Base-by-base conservation (phyloP, 1,284 basidiomycete genomes). In the Heimioporus punctisporus region DNA sequence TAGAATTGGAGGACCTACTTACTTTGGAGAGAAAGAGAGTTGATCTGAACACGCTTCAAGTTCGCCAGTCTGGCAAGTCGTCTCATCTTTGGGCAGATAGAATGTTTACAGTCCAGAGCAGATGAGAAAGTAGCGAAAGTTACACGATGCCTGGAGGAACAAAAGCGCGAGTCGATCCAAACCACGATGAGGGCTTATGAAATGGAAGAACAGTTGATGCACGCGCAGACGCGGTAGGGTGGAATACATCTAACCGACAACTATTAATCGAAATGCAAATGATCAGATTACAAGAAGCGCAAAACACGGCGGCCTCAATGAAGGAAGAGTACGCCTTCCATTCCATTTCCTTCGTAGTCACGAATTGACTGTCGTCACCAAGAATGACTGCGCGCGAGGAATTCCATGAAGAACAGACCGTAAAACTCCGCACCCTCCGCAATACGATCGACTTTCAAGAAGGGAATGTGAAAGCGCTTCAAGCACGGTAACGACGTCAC, bases 1-100 rank as follows among this genome's bases (percentile, higher is more conserved):
- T 65, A 21, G 77, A 79, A 40, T 66, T 79, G 4, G 77, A 82
- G 63, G 64, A 59, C 24, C 66, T 66, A 51, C 71, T 70, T 46
- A 56, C 42, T 54, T 60, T 61, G 14, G 69, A 67, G 26, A 67
- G 61, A 56, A 67, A 69, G 52, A 57, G 47, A 56, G 69, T 59
- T 51, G 68, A 56, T 56, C 69, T 53, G 15, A 63, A 51, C 46
- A 62, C 52, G 27, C 62, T 59, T 21, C 58, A 64, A 41, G 59
- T 72, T 31, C 54, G 60, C 23, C 55, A 62, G 48, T 59, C 71
- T 8, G 65, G 74, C 77, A 56, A 31, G 69, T 52, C n/a, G 21
- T 45, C 21, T 43, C 48, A 41, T 51, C 39, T 46, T 52, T 15
- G 23, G 25, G 44, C 28, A 42, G 46, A 50, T 11, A 59, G 43